These are phyloP conservation scores for Saxophila tyrrhenica DNA, from an alignment of 495 filamentous ascomycete species.

Conservation along the genomic window DNA sequence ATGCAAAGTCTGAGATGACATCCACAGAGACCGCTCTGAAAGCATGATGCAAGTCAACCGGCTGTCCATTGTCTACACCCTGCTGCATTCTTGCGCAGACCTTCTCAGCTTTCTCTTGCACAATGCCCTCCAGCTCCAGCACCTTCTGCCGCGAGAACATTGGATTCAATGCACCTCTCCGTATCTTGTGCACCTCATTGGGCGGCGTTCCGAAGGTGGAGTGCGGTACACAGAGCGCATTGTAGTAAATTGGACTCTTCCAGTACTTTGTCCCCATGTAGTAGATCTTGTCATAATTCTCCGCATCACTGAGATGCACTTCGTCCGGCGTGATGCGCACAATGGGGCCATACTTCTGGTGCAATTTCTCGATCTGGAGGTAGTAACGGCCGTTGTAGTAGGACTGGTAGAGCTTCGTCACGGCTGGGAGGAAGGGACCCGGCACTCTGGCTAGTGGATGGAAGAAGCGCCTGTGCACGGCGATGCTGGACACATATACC, in stretches of 20 bases:
- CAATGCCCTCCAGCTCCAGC: slow-evolving; percentile 25
- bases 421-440: not conserved
- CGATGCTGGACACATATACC: not conserved
- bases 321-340: slow-evolving; percentile 11
- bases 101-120: slow-evolving; percentile 26
- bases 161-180: slow-evolving; percentile 25
- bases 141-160: slow-evolving; percentile 29
- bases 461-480: not conserved
- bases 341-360: slow-evolving; percentile 9
- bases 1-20: slow-evolving; percentile 36
- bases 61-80: not conserved
- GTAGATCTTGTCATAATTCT: slow-evolving; percentile 2
- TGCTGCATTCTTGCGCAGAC: slow-evolving; percentile 28
- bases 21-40: slow-evolving; percentile 33
- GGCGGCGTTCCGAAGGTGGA: slow-evolving; percentile 15
- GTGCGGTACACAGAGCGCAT: not conserved
- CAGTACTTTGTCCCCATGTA: not conserved
- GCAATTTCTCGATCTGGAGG: slow-evolving; percentile 3
- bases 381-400: slow-evolving; percentile 2
- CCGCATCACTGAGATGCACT: not conserved
- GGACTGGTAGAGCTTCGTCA: slow-evolving; percentile 1
- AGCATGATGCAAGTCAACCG: slow-evolving; percentile 6
- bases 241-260: not conserved
- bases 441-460: slow-evolving; percentile 3
- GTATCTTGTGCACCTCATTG: slow-evolving; percentile 24